These are phyloP conservation scores for Neopestalotiopsis sp. DNA, from an alignment of 2,329 filamentous ascomycete species.

Conservation along the genomic window DNA sequence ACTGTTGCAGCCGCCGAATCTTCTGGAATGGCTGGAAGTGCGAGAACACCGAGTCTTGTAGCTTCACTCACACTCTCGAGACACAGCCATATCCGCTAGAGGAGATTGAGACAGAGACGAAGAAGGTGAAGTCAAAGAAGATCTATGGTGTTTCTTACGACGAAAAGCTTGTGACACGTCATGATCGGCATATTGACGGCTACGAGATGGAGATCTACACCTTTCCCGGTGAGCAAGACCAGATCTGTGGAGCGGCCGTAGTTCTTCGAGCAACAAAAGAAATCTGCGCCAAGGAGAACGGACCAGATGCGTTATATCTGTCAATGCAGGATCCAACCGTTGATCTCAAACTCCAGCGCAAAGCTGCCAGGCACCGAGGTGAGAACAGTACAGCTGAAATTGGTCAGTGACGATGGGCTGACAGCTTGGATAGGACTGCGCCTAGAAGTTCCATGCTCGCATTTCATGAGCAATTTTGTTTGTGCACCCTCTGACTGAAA, in stretches of 20 bases:
- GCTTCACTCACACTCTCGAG: slow-evolving; percentile 46
- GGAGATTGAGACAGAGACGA: slow-evolving; percentile 26
- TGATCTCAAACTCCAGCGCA: slow-evolving; percentile 53
- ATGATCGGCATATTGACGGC: slow-evolving; percentile 22
- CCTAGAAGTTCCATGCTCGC: slow-evolving; percentile 52
- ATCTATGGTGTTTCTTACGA: not conserved
- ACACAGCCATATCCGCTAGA: slow-evolving; percentile 29
- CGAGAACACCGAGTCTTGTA: slow-evolving; percentile 51
- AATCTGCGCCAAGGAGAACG: slow-evolving; percentile 56
- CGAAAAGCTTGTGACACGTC: slow-evolving; percentile 18
- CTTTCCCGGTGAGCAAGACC: slow-evolving; percentile 49
- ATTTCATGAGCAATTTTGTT: slow-evolving; percentile 61
- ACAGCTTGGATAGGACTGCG: slow-evolving; percentile 35
- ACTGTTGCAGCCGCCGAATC: slow-evolving; percentile 53
- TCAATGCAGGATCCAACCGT: slow-evolving; percentile 44
- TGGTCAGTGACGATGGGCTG: slow-evolving; percentile 19
- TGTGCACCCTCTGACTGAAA: slow-evolving; percentile 26
- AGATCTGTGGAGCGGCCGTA: slow-evolving; percentile 55
- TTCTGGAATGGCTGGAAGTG: slow-evolving; percentile 70
- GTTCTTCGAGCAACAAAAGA: slow-evolving; percentile 62
- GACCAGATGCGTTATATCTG: slow-evolving; percentile 67
- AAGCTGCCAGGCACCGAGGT: slow-evolving; percentile 40
- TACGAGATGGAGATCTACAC: slow-evolving; percentile 45
- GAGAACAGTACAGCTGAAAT: slow-evolving; percentile 23
- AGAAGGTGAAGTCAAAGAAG: not conserved